Conservation (phyloP, 352 stramenopile genomes). For the Phytophthora boehmeriae region DNA sequence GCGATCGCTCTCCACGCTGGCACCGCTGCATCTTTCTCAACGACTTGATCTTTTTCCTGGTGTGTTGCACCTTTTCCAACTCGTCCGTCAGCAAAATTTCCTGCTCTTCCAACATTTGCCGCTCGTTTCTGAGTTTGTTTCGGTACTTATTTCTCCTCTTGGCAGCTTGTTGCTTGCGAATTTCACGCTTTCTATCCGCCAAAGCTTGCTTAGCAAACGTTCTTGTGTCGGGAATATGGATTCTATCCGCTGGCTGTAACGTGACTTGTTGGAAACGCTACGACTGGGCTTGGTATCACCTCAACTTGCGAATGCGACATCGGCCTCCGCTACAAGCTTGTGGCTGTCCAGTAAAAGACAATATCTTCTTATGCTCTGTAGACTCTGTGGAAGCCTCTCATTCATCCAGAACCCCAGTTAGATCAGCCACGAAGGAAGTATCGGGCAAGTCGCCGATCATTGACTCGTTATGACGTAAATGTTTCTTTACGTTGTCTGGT, state of each 20-base stretch:
- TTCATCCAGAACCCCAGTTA: slow-evolving; percentile 9
- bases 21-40: not conserved
- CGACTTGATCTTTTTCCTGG: slow-evolving; percentile 15
- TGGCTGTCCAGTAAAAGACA: slow-evolving; percentile 13
- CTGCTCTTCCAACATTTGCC: slow-evolving; percentile 25
- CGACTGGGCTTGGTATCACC: not conserved
- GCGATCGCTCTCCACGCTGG: slow-evolving; percentile 26
- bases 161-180: slow-evolving; percentile 17
- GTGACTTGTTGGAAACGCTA: not conserved
- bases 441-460: slow-evolving; percentile 6
- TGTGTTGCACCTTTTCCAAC: slow-evolving; percentile 13
- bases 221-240: too few species aligned
- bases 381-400: slow-evolving; percentile 1
- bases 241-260: not conserved
- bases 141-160: slow-evolving; percentile 28
- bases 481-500: too few species aligned
- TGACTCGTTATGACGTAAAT: too few species aligned
- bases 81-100: slow-evolving; percentile 16
- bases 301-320: slow-evolving; percentile 5
- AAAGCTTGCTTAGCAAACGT: too few species aligned
- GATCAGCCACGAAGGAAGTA: slow-evolving; percentile 7
- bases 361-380: not conserved
- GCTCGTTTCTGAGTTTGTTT: slow-evolving; percentile 33
- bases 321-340: slow-evolving; percentile 22
- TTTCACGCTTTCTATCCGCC: not conserved